Conservation (phyloP, 75 land plant species). For the Pinus albicaulis region DNA sequence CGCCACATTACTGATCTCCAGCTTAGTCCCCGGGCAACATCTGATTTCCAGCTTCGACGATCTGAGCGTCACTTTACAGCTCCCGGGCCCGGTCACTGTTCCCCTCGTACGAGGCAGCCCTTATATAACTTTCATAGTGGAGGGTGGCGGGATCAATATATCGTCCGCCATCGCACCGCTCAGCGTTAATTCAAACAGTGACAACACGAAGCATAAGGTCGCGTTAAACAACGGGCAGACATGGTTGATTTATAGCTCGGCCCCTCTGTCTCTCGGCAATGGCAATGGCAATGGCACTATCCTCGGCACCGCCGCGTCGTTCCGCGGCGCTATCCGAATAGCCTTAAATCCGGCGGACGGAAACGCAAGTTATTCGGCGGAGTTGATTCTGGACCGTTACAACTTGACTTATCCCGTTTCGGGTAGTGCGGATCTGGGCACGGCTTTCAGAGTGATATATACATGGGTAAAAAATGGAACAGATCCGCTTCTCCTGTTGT, state of each 20-base stretch:
- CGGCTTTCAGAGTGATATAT: conserved; percentile 54
- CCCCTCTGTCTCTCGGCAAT: conserved; percentile 21
- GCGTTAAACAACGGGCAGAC: conserved; percentile 65
- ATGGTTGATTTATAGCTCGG: conserved; percentile 66
- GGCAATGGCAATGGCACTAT: too few species aligned
- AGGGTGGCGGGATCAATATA: conserved; percentile 22
- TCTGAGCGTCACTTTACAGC: too few species aligned
- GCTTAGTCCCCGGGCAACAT: too few species aligned
- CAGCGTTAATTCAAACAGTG: conserved; percentile 24
- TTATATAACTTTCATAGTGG: too few species aligned
- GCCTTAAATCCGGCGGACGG: conserved; percentile 15
- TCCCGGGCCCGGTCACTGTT: too few species aligned
- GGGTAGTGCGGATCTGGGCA: conserved; percentile 46
- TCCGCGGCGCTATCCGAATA: conserved; percentile 64
- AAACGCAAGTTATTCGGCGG: neutral
- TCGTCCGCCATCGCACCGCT: conserved; percentile 58
- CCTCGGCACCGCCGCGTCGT: conserved; percentile 25
- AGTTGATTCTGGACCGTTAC: conserved; percentile 67
- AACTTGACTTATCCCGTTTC: conserved; percentile 64
- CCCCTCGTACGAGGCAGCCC: too few species aligned
- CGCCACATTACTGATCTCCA: too few species aligned
- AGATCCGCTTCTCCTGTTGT: conserved; percentile 77
- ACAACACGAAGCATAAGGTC: conserved; percentile 57
- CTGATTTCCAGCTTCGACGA: too few species aligned
- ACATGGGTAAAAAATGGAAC: conserved; percentile 65